phyloP scores from a whole-genome alignment of 345 rosid species.

The Gossypium thurberi region DNA sequence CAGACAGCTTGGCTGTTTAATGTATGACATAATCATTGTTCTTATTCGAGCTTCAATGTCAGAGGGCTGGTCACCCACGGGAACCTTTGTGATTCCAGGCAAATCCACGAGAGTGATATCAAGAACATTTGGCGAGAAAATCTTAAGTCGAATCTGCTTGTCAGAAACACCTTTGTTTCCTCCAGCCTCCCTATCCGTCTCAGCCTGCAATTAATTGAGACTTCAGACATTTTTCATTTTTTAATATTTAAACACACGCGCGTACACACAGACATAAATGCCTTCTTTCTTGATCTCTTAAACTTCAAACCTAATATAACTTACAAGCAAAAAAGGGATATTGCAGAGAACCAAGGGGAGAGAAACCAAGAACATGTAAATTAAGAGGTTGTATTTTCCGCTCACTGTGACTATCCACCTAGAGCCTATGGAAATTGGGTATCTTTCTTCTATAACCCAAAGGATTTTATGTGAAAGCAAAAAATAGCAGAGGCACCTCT shows the following conservation, averaged over 20 bases:
- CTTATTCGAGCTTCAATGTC: constrained; percentile 92
- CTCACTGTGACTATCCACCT: neutral
- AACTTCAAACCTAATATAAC: neutral
- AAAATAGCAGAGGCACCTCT: neutral
- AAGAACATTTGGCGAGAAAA: constrained; percentile 86
- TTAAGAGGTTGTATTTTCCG: neutral
- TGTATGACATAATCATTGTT: constrained; percentile 93
- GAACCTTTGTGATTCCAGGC: constrained; percentile 94
- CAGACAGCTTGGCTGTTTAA: constrained; percentile 74
- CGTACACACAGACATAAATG: neutral
- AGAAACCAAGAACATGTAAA: too few relatives aligned
- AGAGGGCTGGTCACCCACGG: constrained; percentile 92
- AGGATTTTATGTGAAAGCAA: neutral
- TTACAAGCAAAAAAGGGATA: neutral
- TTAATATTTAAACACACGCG: neutral
- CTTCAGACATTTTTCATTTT: neutral
- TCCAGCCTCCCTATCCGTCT: constrained; percentile 82
- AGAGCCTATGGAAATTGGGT: neutral
- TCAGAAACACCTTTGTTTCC: constrained; percentile 90
- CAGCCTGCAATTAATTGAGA: constrained; percentile 41
- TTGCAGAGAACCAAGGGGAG: neutral
- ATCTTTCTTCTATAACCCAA: neutral
- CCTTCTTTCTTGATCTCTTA: neutral
- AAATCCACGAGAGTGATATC: constrained; percentile 92
- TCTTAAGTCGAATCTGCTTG: constrained; percentile 80